phyloP scores from a whole-genome alignment of 2,329 filamentous ascomycete species.

The Coniochaeta ligniaria region DNA sequence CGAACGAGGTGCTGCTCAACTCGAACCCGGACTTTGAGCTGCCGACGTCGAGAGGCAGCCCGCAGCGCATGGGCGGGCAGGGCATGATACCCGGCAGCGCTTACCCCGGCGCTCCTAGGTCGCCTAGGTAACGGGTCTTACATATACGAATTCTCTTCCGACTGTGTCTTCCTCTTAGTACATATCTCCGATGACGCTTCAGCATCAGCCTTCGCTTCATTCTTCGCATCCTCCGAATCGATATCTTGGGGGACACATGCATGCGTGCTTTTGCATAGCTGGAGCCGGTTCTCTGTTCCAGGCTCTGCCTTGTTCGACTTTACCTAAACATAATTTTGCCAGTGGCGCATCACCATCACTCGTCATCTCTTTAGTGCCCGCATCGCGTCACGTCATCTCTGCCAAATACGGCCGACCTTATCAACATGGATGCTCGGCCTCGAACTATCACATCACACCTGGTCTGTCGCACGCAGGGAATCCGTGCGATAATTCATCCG shows the following conservation, averaged over 20 bases:
- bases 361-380: not conserved
- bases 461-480: not conserved
- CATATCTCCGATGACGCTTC: not conserved
- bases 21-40: constrained; percentile 83
- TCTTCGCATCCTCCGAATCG: not conserved
- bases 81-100: constrained; percentile 47
- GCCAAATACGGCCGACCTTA: not conserved
- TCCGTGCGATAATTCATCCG: not conserved
- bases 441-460: not conserved
- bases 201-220: not conserved
- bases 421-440: not conserved
- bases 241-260: not conserved
- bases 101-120: constrained; percentile 30
- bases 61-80: constrained; percentile 16
- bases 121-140: not conserved
- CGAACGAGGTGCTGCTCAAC: constrained; percentile 67
- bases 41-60: constrained; percentile 28
- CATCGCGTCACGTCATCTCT: not conserved
- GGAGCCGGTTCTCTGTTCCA: not conserved
- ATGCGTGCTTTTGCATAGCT: not conserved
- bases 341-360: not conserved
- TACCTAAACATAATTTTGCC: not conserved
- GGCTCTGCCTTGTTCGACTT: not conserved
- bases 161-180: not conserved
- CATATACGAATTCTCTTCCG: constrained; percentile 11